Evolutionary conservation across 441 rosid genomes (phyloP).

Genomic region (Populus hybrid): DNA sequence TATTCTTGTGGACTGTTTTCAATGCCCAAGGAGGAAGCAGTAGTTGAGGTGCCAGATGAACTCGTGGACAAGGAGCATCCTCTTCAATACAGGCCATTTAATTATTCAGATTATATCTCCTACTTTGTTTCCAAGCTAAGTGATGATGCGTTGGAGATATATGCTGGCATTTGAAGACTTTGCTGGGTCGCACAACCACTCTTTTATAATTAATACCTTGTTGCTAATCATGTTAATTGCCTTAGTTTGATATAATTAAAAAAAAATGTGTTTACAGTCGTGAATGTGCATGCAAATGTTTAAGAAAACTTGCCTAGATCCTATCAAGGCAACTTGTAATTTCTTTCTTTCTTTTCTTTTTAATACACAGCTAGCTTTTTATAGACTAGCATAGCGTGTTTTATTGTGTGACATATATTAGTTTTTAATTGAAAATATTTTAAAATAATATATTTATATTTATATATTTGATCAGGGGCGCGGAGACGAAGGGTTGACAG

Average conservation of each 20-base stretch:
- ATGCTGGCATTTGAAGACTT: conserved; percentile 26
- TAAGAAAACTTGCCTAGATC: not conserved
- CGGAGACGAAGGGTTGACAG: no score
- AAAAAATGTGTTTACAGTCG: not conserved
- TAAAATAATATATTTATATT: no score
- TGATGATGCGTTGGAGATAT: conserved; percentile 45
- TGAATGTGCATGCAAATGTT: not conserved
- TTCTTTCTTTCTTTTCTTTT: not conserved
- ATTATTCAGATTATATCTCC: conserved; percentile 31
- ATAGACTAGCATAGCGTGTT: no score
- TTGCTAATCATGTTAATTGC: not conserved
- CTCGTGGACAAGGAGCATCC: conserved; percentile 40
- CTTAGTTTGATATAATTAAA: not conserved
- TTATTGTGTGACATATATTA: no score
- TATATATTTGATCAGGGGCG: no score
- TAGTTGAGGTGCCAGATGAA: conserved; percentile 22
- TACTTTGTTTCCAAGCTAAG: conserved; percentile 31
- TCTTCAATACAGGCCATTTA: conserved; percentile 37
- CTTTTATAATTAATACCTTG: not conserved
- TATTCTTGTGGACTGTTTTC: conserved; percentile 35
- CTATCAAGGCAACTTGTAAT: not conserved
- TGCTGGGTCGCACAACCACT: not conserved
- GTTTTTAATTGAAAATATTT: no score
- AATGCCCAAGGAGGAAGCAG: conserved; percentile 29
- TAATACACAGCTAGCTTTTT: not conserved